Evolutionary conservation across 257 asterid genomes (phyloP), one percentile per base, ranked within the genome.

Genomic region (Salvia miltiorrhiza): DNA sequence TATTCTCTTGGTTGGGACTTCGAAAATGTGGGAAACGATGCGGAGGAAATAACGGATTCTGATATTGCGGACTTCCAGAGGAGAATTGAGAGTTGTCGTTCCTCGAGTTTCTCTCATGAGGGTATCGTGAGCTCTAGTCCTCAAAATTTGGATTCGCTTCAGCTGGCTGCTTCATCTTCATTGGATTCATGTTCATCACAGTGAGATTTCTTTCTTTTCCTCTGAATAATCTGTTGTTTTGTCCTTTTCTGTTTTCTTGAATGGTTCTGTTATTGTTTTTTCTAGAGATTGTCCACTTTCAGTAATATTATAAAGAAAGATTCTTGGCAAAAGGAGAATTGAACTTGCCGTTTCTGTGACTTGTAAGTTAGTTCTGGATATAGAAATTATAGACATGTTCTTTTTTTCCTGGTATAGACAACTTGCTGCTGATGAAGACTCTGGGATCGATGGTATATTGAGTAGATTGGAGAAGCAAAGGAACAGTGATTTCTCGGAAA

Each of bases 1-100:
- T 84, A 68, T 81, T 82, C 88, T 2, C 78, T 94, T 60, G 99
- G 99, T 21, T 92, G 98, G 98, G 92, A 83, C 45, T 90, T 65
- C 8, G 80, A 72, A 12, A 73, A 59, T n/a, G n/a, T n/a, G n/a
- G n/a, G n/a, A n/a, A n/a, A n/a, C n/a, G n/a, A n/a, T 67, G 86
- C 32, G 40, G 73, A 68, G 26, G 82, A 77, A 65, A 53, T 33
- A 32, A 41, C 65, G 44, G 83, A 77, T 66, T 73, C 67, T 66
- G 95, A 82, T 62, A 57, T 86, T 53, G 74, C 68, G 49, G 89
- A 89, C 76, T 83, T 77, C 26, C 80, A 47, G 58, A 78, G 69
- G 79, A 82, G 95, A 73, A 67, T 77, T 26, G 78, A 82, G 66
- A 72, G 78, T 30, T 69, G 73, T 77, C 78, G 72, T 67, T 69